These are phyloP conservation scores for Geotrichum carabidarum DNA, from an alignment of 1,139 yeast genomes.

Conservation along the genomic window DNA sequence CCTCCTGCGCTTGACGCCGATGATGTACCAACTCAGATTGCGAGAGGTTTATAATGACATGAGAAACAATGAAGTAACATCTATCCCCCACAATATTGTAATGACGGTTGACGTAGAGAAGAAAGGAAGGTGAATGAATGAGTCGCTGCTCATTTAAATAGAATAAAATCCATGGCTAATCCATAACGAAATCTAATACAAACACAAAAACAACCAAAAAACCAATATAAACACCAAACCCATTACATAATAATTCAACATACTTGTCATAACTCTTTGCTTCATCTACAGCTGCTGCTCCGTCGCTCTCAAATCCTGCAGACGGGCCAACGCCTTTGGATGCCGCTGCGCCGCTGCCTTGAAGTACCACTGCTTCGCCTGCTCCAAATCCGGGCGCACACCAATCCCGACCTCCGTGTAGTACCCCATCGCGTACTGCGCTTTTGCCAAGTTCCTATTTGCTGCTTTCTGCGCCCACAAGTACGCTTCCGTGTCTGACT, in stretches of 20 bases:
- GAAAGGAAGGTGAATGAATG: too few species aligned
- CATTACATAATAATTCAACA: too few species aligned
- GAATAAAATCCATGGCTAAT: too few species aligned
- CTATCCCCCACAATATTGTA: too few species aligned
- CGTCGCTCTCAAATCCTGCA: slow-evolving; percentile 30
- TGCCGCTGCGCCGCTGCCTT: slow-evolving; percentile 59
- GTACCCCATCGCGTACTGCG: slow-evolving; percentile 77
- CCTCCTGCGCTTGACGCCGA: background rate
- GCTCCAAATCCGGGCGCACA: slow-evolving; percentile 42
- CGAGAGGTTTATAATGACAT: background rate
- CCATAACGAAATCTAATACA: too few species aligned
- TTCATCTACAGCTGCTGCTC: background rate
- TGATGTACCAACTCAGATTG: slow-evolving; percentile 1
- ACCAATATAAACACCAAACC: too few species aligned
- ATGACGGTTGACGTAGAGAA: too few species aligned
- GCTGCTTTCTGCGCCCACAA: slow-evolving; percentile 87
- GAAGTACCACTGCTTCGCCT: slow-evolving; percentile 51
- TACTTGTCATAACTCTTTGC: background rate
- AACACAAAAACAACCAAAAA: too few species aligned
- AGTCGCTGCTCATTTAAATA: too few species aligned
- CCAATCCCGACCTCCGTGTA: slow-evolving; percentile 78
- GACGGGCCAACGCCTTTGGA: slow-evolving; percentile 46
- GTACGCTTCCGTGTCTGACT: slow-evolving; percentile 73
- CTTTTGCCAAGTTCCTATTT: slow-evolving; percentile 70
- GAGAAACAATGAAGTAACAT: background rate